Conservation (phyloP, 2,329 filamentous ascomycete species). For the Fusarium circinatum region DNA sequence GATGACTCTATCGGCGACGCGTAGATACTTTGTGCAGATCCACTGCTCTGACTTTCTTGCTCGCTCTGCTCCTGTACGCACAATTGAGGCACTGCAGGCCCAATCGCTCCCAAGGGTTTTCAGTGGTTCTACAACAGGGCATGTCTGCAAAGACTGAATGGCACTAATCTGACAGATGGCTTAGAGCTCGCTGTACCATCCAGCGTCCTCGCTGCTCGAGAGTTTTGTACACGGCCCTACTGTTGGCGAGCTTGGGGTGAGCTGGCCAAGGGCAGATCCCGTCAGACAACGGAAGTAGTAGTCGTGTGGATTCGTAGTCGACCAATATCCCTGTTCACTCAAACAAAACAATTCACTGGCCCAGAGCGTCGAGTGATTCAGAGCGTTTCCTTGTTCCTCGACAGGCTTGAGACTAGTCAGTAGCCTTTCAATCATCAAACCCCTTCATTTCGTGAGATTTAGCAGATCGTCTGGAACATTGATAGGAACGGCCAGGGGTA, state of each 20-base stretch:
- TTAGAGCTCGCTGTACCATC: neutral
- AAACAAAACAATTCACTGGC: neutral
- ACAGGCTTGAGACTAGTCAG: no score
- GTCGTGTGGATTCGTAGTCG: neutral
- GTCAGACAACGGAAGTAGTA: neutral
- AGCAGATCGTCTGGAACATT: neutral
- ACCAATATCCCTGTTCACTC: neutral
- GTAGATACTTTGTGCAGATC: slow-evolving; percentile 8
- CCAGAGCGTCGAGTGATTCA: neutral
- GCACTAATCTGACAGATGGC: neutral
- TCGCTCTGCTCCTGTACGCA: slow-evolving; percentile 3
- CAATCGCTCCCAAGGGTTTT: slow-evolving; percentile 4
- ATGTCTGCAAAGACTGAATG: neutral
- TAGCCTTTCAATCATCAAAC: neutral
- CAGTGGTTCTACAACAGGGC: neutral
- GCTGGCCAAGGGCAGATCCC: neutral
- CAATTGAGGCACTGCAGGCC: neutral
- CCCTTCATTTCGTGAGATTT: slow-evolving; percentile 2
- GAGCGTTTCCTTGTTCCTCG: neutral
- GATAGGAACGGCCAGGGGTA: neutral
- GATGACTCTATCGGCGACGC: slow-evolving; percentile 18
- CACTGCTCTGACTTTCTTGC: slow-evolving; percentile 15
- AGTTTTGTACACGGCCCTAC: slow-evolving; percentile 10
- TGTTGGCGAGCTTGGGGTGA: neutral
- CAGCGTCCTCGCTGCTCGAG: neutral